phyloP scores from a whole-genome alignment of 2,329 filamentous ascomycete genomes.

The Cryphonectria nitschkei region DNA sequence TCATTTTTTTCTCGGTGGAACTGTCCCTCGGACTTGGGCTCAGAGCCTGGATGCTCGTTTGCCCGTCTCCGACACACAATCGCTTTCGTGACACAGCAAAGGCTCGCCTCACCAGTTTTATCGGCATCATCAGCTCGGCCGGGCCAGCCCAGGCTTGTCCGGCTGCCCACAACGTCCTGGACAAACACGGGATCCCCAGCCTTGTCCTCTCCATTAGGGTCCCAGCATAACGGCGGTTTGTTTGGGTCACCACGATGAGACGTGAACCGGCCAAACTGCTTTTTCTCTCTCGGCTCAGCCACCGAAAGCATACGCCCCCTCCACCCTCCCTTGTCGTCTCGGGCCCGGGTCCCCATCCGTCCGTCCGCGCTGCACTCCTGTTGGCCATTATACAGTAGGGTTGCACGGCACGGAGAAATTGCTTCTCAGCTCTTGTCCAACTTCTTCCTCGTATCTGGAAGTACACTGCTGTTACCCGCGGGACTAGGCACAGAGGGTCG shows the following conservation, averaged over 20 bases:
- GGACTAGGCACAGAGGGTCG: constrained; percentile 13
- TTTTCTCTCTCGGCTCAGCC: constrained; percentile 4
- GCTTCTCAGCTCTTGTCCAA: not conserved
- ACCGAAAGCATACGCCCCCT: constrained; percentile 3
- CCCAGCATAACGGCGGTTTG: constrained; percentile 10
- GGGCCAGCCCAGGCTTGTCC: not conserved
- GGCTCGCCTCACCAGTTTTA: not conserved
- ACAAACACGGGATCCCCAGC: not conserved
- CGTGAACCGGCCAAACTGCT: constrained; percentile 15
- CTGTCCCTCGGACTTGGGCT: constrained; percentile 13
- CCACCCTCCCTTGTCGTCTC: constrained; percentile 4
- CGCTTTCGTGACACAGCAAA: not conserved
- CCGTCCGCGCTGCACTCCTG: constrained; percentile 16
- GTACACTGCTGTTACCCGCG: constrained; percentile 1
- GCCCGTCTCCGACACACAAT: not conserved
- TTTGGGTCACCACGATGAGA: constrained; percentile 17
- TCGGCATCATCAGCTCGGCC: not conserved
- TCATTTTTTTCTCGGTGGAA: constrained; percentile 18
- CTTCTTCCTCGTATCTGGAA: constrained; percentile 7
- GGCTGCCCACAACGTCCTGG: not conserved
- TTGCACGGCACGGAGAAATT: constrained; percentile 3
- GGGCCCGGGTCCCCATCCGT: constrained; percentile 15
- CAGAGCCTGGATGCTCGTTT: constrained; percentile 2
- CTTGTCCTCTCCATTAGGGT: not conserved
- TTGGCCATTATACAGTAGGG: constrained; percentile 8